Base-by-base conservation (phyloP, 148 eudicot genomes). In the Amaranthus cruentus region DNA sequence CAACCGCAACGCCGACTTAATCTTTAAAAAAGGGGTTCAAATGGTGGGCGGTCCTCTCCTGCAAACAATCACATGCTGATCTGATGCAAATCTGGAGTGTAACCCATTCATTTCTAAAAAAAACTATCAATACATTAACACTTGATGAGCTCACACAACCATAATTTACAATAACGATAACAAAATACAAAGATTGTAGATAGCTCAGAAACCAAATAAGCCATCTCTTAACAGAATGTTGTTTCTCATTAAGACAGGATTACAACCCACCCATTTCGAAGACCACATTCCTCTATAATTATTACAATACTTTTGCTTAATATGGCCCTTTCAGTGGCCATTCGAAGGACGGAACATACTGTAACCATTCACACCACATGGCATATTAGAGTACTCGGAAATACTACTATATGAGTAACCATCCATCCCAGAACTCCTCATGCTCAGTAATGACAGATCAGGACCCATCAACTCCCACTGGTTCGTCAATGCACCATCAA, bases 271-370 rank as follows among this genome's bases (percentile, higher is more conserved):
- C 38, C 38, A 28, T 28, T 28, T 28, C 38, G 1, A 28, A 28
- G 69, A 73, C 56, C 69, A 73, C 53, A 78, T 60, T 73, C 76
- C 61, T 38, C 68, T 6, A 47, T 58, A 52, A 69, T 81, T 81
- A 81, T 81, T 81, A 75, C 79, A 68, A 65, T 28, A 28, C 64
- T 70, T 21, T 66, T 75, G 0, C 69, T 76, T 69, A 67, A 67
- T 42, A 54, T 66, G 44, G 70, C 62, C 38, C 15, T 53, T 50
- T 88, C 84, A 89, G 69, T 78, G 93, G 57, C 98, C 91, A 81
- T 81, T 90, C 53, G 97, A 90, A 62, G 97, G 99, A 76, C 90
- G 80, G 82, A 84, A 90, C 69, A 90, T 78, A 3, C 85, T 59
- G 57, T 95, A 91, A n/a, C 90, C 90, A 78, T 90, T 90, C 8